Conservation (phyloP, 1,139 yeast species). For the Hanseniaspora sp. region DNA sequence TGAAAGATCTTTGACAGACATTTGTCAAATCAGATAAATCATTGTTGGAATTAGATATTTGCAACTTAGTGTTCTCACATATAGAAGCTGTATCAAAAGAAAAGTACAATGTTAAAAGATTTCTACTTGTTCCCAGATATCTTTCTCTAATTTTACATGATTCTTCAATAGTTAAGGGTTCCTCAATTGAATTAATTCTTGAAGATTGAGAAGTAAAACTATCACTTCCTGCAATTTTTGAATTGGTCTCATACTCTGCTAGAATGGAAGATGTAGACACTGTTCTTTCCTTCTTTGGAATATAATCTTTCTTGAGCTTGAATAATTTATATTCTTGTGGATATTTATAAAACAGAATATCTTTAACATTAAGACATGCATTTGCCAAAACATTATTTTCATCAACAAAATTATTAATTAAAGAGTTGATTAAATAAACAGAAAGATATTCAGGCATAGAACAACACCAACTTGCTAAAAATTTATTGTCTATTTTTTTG, state of each 20-base stretch:
- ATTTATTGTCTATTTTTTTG: constrained; percentile 32
- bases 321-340: constrained; percentile 6
- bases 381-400: constrained; percentile 7
- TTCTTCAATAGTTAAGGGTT: constrained; percentile 1
- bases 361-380: not conserved
- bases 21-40: constrained; percentile 2
- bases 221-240: not conserved
- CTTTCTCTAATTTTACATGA: constrained; percentile 7
- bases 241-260: not conserved
- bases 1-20: constrained; percentile 13
- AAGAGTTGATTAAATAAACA: constrained; percentile 53
- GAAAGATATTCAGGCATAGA: constrained; percentile 39
- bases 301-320: not conserved
- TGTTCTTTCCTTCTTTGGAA: not conserved
- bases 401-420: constrained; percentile 47
- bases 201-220: not conserved
- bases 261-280: not conserved
- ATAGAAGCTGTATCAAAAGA: constrained; percentile 8
- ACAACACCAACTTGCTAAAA: constrained; percentile 48
- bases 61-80: not conserved
- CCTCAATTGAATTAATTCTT: not conserved
- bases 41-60: not conserved
- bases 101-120: constrained; percentile 12
- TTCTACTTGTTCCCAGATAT: constrained; percentile 6
- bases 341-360: not conserved